Percentiles rank a stretch among this genome's conserved stretches.
These are phyloP conservation scores for Saccharomycopsis fodiens DNA, from an alignment of 805 yeast species.

Conservation along the genomic window DNA sequence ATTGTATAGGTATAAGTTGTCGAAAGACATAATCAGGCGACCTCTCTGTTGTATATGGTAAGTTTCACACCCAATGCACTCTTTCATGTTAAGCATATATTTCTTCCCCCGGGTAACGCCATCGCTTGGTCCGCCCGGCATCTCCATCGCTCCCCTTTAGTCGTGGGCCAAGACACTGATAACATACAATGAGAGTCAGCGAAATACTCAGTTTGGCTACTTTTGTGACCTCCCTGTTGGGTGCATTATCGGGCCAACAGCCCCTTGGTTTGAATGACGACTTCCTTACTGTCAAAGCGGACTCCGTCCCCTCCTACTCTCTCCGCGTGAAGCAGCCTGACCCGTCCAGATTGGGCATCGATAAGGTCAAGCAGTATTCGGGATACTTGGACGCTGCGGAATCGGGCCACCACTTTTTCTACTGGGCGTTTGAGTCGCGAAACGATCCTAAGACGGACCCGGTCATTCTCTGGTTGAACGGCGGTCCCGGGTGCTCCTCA, in stretches of 20 bases:
- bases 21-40: slow-evolving; percentile 6
- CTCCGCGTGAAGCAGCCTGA: slow-evolving; percentile 53
- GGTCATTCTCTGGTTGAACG: slow-evolving; percentile 79
- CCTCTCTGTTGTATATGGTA: neutral
- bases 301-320: slow-evolving; percentile 32
- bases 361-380: slow-evolving; percentile 70
- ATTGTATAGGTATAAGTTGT: slow-evolving; percentile 48
- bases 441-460: slow-evolving; percentile 84
- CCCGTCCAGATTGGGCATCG: slow-evolving; percentile 70
- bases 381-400: slow-evolving; percentile 81
- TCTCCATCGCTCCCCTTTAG: no score
- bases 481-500: slow-evolving; percentile 96
- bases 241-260: neutral
- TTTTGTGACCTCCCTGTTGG: neutral
- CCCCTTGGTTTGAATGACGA: neutral
- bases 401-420: slow-evolving; percentile 87
- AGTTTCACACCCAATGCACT: no score
- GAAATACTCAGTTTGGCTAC: no score
- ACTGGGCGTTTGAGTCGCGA: slow-evolving; percentile 90
- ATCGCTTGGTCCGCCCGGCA: no score
- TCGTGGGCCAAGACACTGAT: no score
- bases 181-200: no score
- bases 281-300: neutral
- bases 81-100: no score
- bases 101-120: neutral